Base-by-base conservation (phyloP, 2,329 filamentous ascomycete genomes). In the Fusarium odoratissimum region DNA sequence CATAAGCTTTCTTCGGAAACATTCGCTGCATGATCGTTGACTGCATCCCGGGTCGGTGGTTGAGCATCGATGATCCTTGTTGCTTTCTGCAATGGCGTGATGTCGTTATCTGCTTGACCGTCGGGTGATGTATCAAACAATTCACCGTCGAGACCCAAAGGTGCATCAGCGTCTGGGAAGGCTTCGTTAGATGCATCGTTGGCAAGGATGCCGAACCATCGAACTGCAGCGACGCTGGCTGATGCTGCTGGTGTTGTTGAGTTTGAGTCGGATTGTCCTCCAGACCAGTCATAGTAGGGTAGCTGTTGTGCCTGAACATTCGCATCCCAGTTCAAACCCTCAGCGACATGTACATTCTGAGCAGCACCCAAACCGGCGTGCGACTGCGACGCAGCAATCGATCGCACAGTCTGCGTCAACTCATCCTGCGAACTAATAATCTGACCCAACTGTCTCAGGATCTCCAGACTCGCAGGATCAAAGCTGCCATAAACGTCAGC, bases 391-490 rank as follows among this genome's bases (percentile, higher is more conserved):
- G 40, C 48, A 7, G 69, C 62, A 5, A 75, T 67, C 4, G 73
- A 71, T 13, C 67, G 71, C 7, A 76, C 60, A 12, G 58, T 49
- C 13, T 67, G 69, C 0, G 73, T n/a, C 7, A 78, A 17, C 16
- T 76, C 69, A 55, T 76, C 64, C 30, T 77, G 76, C 1, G 75
- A 67, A 23, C 25, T 63, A 40, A 75, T 66, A 33, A 78, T 68
- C 38, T 75, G 74, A 9, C 64, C 64, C 21, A 78, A 49, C 40
- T 78, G 76, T 21, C 75, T 64, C 16, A 82, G 64, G 19, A 82
- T 82, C 46, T 79, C 80, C 7, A 82, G 60, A 35, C 78, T 82
- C n/a, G 81, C 81, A 28, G 79, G 75, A 48, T 82, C 80, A 38
- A 80, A 82, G 40, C 80, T 82, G n/a, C 9, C 11, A 1, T 9